A percentile compares a stretch with the other conserved stretches of the same genome.
Evolutionary conservation across 169 alveolate genomes (phyloP).

Genomic region (Plasmodium reichenowi): DNA sequence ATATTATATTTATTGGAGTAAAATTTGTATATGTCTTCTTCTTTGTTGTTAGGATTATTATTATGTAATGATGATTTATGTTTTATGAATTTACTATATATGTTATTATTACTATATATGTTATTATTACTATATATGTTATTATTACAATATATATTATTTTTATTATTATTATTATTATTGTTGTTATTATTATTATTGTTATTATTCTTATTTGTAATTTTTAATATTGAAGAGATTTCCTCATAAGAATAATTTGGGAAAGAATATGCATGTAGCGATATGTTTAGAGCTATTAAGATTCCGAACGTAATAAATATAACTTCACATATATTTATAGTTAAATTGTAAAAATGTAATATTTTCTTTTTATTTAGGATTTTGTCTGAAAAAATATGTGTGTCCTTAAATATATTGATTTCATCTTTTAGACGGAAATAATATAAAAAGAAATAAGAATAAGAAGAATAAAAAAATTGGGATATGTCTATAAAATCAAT

Average conservation of each 20-base stretch:
- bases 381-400: not conserved
- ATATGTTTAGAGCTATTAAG: conserved; percentile 18
- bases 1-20: no score
- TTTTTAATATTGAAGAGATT: not conserved
- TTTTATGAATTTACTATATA: no score
- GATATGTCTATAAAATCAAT: conserved; percentile 48
- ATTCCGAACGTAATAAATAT: conserved; percentile 39
- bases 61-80: no score
- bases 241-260: conserved; percentile 46
- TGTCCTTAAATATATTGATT: conserved; percentile 1
- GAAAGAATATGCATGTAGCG: conserved; percentile 42
- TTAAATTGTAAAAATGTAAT: conserved; percentile 16
- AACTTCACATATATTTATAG: conserved; percentile 17
- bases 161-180: no score
- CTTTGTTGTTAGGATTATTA: no score
- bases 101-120: no score
- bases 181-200: no score
- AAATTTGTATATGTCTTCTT: no score
- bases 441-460: conserved; percentile 39
- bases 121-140: no score
- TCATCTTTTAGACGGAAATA: conserved; percentile 44
- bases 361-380: not conserved
- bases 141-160: no score
- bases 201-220: no score
- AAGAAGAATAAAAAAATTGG: conserved; percentile 28